Conservation (phyloP, 2,329 filamentous ascomycete species). For the Aspergillus oerlinghausenensis region DNA sequence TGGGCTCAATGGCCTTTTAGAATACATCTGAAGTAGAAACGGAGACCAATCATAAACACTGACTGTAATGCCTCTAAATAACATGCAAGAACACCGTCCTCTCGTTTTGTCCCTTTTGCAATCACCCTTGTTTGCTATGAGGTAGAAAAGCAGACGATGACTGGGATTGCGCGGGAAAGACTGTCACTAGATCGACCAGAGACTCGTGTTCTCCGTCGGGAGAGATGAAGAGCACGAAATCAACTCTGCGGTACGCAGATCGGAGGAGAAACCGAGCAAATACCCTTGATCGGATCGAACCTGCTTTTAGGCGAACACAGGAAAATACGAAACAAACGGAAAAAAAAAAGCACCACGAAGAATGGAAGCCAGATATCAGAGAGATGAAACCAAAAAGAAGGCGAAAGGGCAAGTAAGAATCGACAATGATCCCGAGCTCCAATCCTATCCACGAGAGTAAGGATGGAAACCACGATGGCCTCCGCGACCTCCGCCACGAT, state of each 20-base stretch:
- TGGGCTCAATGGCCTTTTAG: background rate
- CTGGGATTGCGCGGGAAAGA: background rate
- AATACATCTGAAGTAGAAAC: background rate
- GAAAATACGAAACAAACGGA: background rate
- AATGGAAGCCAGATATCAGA: background rate
- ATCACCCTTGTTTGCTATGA: background rate
- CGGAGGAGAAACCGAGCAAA: background rate
- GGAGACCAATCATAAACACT: background rate
- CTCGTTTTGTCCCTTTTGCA: background rate
- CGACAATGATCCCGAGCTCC: background rate
- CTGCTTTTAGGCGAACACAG: background rate
- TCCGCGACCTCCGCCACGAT: conserved; percentile 81
- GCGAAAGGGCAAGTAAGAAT: background rate
- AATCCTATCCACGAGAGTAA: conserved; percentile 50
- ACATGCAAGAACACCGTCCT: background rate
- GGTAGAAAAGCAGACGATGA: background rate
- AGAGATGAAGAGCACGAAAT: background rate
- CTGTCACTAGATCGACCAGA: background rate
- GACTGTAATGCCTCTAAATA: background rate
- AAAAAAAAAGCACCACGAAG: background rate
- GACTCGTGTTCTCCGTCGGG: background rate
- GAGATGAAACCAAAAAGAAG: background rate
- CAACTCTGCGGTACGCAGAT: background rate
- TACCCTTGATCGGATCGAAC: background rate
- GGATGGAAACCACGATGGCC: conserved; percentile 73